Base-by-base conservation (phyloP, 345 rosid species). In the Populus pruinosa region DNA sequence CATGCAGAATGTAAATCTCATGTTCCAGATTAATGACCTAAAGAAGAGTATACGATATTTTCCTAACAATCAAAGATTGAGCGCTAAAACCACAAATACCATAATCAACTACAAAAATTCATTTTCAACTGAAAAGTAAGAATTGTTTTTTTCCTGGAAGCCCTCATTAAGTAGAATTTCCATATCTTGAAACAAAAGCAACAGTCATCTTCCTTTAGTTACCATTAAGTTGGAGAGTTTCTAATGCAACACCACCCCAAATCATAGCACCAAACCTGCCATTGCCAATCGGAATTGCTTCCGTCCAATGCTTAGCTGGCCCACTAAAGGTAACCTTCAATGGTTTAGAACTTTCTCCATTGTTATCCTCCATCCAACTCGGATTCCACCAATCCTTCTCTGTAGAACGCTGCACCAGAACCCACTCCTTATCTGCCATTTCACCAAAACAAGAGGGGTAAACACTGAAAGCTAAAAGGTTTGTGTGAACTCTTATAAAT, bases 181-280 rank as follows among this genome's bases (percentile, higher is more conserved):
- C 59, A 53, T 53, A 53, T 53, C 59, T 18, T 53, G 59, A 53
- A 53, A 53, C 59, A 20, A 20, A 55, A 43, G 14, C 47, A 43
- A 43, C 47, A 55, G 27, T 21, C 27, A 56, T 21, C 8, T 69
- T 41, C 41, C 21, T 17, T 3, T 31, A 20, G 35, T 65, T 88
- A 93, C 99, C 97, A 13, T 93, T 91, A 83, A 95, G 89, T 82
- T 92, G 94, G 74, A 96, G 83, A 80, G 83, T 83, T 76, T 96
- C 97, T 7, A 92, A 83, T 8, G 90, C 71, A 78, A 88, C 89
- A 13, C 96, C 97, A 49, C 97, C 99, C 97, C 94, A 90, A 21
- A 96, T 84, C 92, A 92, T 92, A 43, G 99, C 99, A 44, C 98
- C 99, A 14, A 96, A 84, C 5, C 95, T 91, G 65, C 99, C 99